Conservation (phyloP, 75 land plant species). For the Pinus tabuliformis region DNA sequence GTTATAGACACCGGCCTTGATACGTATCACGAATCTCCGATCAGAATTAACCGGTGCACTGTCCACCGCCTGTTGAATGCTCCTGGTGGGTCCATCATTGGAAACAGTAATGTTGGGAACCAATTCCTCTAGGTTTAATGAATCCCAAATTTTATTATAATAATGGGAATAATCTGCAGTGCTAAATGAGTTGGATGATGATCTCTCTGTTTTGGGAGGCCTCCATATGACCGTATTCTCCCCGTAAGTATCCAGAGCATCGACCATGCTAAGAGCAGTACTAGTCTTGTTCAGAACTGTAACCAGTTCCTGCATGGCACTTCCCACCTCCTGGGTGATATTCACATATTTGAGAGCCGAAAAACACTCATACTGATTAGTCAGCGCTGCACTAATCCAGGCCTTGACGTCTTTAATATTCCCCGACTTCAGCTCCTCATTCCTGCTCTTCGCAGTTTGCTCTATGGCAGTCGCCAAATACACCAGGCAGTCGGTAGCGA, state of each 20-base stretch:
- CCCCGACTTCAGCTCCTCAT: neutral
- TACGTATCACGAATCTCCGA: conserved; percentile 29
- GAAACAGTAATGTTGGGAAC: conserved; percentile 45
- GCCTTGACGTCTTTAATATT: conserved; percentile 31
- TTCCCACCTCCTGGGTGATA: neutral
- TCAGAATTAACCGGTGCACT: conserved; percentile 28
- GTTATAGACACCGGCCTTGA: conserved; percentile 43
- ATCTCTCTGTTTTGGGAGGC: conserved; percentile 24
- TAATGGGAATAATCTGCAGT: neutral
- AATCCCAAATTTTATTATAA: neutral
- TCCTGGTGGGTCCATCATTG: conserved; percentile 15
- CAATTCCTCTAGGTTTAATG: conserved; percentile 8
- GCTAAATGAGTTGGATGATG: neutral
- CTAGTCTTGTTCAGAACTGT: conserved; percentile 13
- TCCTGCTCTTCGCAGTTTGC: conserved; percentile 10
- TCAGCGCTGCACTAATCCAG: conserved; percentile 38
- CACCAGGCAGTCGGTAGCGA: conserved; percentile 38
- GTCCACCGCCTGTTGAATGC: conserved; percentile 45
- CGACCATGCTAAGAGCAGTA: conserved; percentile 43
- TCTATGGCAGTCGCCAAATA: conserved; percentile 14
- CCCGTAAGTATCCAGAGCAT: conserved; percentile 30
- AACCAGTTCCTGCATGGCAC: neutral
- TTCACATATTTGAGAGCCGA: conserved; percentile 24
- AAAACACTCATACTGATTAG: conserved; percentile 23
- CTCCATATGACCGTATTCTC: conserved; percentile 23